Percentiles rank a stretch among this genome's conserved stretches.
Evolutionary conservation across 305 asterid species (phyloP).

Genomic region (Solanum hybrid): DNA sequence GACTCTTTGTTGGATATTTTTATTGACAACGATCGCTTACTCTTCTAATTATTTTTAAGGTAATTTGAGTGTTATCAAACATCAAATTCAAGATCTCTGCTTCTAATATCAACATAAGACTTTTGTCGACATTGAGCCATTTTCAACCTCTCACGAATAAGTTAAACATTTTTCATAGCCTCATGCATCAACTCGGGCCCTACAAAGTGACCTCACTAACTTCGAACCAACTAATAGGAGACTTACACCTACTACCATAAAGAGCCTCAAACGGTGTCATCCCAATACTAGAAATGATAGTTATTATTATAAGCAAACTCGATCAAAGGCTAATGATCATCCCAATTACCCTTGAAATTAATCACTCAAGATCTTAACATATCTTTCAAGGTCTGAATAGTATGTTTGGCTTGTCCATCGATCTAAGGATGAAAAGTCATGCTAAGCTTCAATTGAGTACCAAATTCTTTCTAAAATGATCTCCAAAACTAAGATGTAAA

Average conservation of each 20-base stretch:
- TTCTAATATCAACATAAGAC: background rate
- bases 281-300: background rate
- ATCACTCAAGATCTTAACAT: background rate
- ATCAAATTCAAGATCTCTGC: background rate
- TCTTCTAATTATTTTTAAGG: background rate
- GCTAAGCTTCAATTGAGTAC: background rate
- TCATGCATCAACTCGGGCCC: background rate
- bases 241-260: background rate
- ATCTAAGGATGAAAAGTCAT: background rate
- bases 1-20: background rate
- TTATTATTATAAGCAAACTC: too few species aligned
- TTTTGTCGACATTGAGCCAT: background rate
- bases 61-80: background rate
- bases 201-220: background rate
- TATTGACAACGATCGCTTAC: too few species aligned
- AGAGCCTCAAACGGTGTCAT: background rate
- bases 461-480: background rate
- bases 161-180: background rate
- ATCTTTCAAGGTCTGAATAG: background rate
- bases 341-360: background rate
- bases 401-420: background rate
- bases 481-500: background rate
- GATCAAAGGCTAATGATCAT: background rate
- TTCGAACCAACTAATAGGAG: background rate
- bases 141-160: background rate